phyloP scores from a whole-genome alignment of 2,329 filamentous ascomycete species.

The Xylaria multiplex region DNA sequence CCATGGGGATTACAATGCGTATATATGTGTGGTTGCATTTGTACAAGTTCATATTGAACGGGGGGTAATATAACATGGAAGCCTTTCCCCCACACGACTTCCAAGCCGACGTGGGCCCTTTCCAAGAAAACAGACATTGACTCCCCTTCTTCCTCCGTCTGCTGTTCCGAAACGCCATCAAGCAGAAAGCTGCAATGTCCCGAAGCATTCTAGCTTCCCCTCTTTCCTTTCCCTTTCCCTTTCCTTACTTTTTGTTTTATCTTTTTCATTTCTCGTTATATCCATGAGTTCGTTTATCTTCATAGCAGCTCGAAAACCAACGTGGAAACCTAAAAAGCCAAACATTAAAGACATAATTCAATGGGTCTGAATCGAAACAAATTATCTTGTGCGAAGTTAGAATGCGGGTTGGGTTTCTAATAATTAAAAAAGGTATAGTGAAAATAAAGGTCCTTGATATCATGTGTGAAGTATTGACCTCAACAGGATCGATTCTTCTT shows the following conservation, averaged over 20 bases:
- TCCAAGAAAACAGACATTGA: too few relatives aligned
- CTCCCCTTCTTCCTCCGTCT: too few relatives aligned
- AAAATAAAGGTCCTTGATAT: neutral
- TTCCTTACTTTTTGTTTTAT: too few relatives aligned
- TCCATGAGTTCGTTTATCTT: neutral
- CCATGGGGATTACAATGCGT: too few relatives aligned
- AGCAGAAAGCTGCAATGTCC: neutral
- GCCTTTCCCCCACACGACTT: too few relatives aligned
- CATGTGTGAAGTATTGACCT: neutral
- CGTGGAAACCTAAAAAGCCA: neutral
- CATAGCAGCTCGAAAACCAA: neutral
- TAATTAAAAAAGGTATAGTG: too few relatives aligned
- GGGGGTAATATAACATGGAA: too few relatives aligned
- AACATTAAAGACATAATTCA: neutral
- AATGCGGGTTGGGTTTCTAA: neutral
- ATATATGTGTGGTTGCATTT: too few relatives aligned
- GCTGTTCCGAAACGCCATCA: too few relatives aligned
- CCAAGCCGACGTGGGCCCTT: too few relatives aligned
- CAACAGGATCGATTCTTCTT: conserved; percentile 17
- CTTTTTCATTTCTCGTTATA: neutral
- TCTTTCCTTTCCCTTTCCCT: too few relatives aligned
- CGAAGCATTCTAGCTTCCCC: neutral
- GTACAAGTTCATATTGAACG: too few relatives aligned
- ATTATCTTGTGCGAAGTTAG: neutral
- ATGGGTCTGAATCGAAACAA: neutral